phyloP scores from a whole-genome alignment of 805 yeast species.

The Pichia membranifaciens region DNA sequence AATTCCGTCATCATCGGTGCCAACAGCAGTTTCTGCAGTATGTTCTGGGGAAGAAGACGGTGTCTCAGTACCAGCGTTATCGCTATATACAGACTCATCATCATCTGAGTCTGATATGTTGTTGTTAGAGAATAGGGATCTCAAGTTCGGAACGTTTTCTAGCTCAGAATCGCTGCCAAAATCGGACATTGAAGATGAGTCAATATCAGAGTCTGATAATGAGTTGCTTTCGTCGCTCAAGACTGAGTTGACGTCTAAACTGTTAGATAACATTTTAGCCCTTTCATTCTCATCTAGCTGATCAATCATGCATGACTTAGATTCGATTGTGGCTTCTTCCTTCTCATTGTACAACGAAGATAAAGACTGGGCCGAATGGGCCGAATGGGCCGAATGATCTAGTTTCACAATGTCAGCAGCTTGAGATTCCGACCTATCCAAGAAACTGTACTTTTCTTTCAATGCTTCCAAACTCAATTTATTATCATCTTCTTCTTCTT shows the following conservation, averaged over 20 bases:
- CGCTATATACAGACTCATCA: constrained; percentile 33
- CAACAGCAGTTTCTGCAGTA: constrained; percentile 20
- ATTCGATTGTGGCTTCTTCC: constrained; percentile 2
- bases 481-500: constrained; percentile 34
- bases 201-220: constrained; percentile 14
- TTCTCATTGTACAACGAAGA: constrained; percentile 6
- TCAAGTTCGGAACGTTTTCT: constrained; percentile 27
- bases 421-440: constrained; percentile 19
- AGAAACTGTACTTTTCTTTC: constrained; percentile 46
- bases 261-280: constrained; percentile 15
- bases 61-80: constrained; percentile 24
- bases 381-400: too few relatives aligned
- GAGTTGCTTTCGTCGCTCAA: constrained; percentile 13
- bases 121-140: constrained; percentile 31
- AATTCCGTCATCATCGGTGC: constrained; percentile 30
- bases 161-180: constrained; percentile 15
- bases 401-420: too few relatives aligned
- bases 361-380: too few relatives aligned
- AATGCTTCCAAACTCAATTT: constrained; percentile 51
- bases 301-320: constrained; percentile 20
- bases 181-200: constrained; percentile 14
- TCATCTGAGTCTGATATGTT: constrained; percentile 15
- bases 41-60: constrained; percentile 34
- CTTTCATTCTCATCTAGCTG: constrained; percentile 25
- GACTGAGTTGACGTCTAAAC: constrained; percentile 19